Percentiles rank a stretch among this genome's conserved stretches.
phyloP scores from a whole-genome alignment of 2,329 filamentous ascomycete genomes.

The Lachnellula arida region DNA sequence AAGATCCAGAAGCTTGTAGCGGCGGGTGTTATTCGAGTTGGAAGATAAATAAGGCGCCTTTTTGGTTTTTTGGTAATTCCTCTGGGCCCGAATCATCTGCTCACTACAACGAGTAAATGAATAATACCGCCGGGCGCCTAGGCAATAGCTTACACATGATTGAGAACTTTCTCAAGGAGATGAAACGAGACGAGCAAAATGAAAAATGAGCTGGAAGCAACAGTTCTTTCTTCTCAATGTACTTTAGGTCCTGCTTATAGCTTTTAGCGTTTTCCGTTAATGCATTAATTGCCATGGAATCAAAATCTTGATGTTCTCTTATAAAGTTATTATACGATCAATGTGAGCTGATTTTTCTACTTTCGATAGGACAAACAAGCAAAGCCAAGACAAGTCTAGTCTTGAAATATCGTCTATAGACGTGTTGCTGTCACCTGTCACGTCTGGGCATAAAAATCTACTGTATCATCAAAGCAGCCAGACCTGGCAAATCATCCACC shows the following conservation, averaged over 20 bases:
- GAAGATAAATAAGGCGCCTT: slow-evolving; percentile 34
- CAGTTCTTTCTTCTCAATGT: slow-evolving; percentile 9
- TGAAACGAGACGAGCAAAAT: neutral
- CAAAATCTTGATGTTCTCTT: neutral
- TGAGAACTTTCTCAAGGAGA: neutral
- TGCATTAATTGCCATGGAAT: slow-evolving; percentile 6
- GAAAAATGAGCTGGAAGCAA: neutral
- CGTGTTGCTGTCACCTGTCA: too few species aligned
- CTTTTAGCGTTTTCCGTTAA: slow-evolving; percentile 20
- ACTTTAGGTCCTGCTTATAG: slow-evolving; percentile 19
- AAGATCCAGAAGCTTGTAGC: slow-evolving; percentile 87
- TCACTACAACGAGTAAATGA: too few species aligned
- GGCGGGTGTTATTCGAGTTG: slow-evolving; percentile 83
- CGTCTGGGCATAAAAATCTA: too few species aligned
- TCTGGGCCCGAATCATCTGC: too few species aligned
- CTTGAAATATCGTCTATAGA: too few species aligned
- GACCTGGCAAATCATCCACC: too few species aligned
- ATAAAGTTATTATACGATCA: too few species aligned
- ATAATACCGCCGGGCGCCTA: neutral
- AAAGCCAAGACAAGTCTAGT: too few species aligned
- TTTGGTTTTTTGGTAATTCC: neutral
- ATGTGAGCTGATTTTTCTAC: too few species aligned
- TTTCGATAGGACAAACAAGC: too few species aligned
- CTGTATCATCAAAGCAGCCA: too few species aligned
- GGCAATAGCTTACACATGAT: neutral